Percentiles rank a stretch among this genome's conserved stretches.
phyloP scores from a whole-genome alignment of 257 asterid genomes.

The Pogostemon cablin region DNA sequence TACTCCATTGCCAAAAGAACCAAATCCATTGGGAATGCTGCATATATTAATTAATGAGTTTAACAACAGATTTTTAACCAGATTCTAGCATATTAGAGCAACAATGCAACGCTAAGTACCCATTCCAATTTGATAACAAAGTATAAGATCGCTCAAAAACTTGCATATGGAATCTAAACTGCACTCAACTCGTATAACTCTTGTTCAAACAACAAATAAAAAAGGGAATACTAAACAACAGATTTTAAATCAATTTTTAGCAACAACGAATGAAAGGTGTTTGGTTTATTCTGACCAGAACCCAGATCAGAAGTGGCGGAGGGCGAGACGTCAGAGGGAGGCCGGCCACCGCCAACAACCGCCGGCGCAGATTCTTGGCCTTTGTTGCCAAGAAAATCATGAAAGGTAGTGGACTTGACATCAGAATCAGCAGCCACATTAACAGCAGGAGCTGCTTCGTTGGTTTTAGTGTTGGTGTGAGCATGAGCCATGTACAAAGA shows the following conservation, averaged over 20 bases:
- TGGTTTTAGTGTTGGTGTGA: constrained; percentile 43
- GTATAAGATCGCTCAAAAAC: constrained; percentile 19
- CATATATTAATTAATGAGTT: constrained; percentile 15
- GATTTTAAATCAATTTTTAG: neutral
- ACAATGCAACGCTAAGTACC: neutral
- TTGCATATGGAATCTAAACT: constrained; percentile 17
- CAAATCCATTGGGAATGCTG: constrained; percentile 20
- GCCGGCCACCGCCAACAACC: constrained; percentile 46
- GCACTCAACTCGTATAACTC: neutral
- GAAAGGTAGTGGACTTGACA: constrained; percentile 66
- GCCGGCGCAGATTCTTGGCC: constrained; percentile 53
- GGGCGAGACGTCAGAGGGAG: constrained; percentile 61
- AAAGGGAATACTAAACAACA: neutral
- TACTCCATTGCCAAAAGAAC: constrained; percentile 42
- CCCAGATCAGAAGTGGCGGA: constrained; percentile 85
- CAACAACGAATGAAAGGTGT: neutral
- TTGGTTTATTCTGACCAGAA: constrained; percentile 53
- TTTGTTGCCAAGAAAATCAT: constrained; percentile 81
- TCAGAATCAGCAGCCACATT: constrained; percentile 51
- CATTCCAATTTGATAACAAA: constrained; percentile 2
- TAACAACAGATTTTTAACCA: neutral
- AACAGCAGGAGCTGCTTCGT: constrained; percentile 31
- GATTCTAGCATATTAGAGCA: constrained; percentile 5
- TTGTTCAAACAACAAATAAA: neutral
- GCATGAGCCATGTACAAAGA: constrained; percentile 68